phyloP scores from a whole-genome alignment of 139 green algal genomes.

The Raphidocelis subcapitata region DNA sequence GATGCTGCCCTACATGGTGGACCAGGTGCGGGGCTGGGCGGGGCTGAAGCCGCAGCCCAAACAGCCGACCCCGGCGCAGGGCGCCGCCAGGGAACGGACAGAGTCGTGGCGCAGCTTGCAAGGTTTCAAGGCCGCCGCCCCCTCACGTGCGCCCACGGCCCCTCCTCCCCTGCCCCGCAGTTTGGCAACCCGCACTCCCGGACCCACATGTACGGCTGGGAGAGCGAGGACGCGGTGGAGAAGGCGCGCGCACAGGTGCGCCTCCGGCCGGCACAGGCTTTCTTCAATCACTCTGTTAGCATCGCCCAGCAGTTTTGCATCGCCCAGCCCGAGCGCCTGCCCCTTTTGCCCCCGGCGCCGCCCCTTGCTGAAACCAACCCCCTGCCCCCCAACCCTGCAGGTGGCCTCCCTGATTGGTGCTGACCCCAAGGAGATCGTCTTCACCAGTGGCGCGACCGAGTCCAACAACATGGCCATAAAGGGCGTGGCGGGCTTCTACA shows the following conservation, averaged over 20 bases:
- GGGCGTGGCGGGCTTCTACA: conserved; percentile 94
- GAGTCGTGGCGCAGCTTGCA: no score
- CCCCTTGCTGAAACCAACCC: no score
- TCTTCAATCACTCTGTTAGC: neutral
- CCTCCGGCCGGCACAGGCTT: neutral
- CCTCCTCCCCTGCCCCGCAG: conserved; percentile 29
- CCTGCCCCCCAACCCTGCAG: conserved; percentile 35
- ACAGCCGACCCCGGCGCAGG: no score
- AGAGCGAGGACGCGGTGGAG: conserved; percentile 94
- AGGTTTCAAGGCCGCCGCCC: no score
- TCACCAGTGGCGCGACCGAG: conserved; percentile 97
- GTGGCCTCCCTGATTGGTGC: conserved; percentile 88
- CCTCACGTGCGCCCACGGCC: no score
- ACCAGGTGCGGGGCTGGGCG: conserved; percentile 50
- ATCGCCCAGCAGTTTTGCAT: no score
- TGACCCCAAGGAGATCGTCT: conserved; percentile 98
- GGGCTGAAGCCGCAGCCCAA: neutral
- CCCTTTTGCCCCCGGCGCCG: no score
- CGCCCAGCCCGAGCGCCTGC: no score
- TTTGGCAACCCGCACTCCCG: conserved; percentile 98
- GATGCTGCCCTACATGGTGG: conserved; percentile 95
- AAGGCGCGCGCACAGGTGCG: conserved; percentile 72
- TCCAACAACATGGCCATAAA: conserved; percentile 98
- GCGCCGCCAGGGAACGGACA: no score
- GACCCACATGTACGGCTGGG: conserved; percentile 98